These are phyloP conservation scores for Bretziella fagacearum DNA, from an alignment of 2,329 filamentous ascomycete genomes.

Conservation along the genomic window DNA sequence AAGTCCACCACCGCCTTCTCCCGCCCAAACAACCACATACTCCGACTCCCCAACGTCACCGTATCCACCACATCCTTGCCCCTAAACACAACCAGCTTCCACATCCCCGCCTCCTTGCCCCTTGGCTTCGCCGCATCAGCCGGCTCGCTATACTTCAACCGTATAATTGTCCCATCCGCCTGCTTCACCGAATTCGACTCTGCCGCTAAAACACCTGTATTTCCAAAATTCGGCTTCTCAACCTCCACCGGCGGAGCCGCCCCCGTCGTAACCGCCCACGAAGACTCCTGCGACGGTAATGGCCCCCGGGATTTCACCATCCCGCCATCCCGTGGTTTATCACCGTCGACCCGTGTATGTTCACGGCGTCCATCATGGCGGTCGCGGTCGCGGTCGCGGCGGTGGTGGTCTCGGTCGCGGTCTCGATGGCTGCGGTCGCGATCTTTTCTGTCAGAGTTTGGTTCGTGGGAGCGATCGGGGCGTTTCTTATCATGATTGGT, in stretches of 20 bases:
- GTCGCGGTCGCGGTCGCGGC: constrained; percentile 3
- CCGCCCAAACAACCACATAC: constrained; percentile 80
- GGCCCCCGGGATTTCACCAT: constrained; percentile 24
- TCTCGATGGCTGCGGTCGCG: too few relatives aligned
- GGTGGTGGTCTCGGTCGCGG: neutral
- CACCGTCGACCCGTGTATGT: too few relatives aligned
- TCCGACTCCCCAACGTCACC: constrained; percentile 55
- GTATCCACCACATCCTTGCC: constrained; percentile 64
- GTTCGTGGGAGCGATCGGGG: too few relatives aligned
- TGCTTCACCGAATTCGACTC: constrained; percentile 66
- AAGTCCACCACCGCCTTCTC: constrained; percentile 70
- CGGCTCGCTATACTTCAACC: constrained; percentile 93
- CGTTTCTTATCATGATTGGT: too few relatives aligned
- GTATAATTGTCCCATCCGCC: constrained; percentile 54
- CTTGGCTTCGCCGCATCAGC: constrained; percentile 80
- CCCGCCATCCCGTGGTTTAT: neutral
- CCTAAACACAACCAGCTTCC: constrained; percentile 92
- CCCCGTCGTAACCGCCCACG: constrained; percentile 39
- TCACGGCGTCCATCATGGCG: neutral
- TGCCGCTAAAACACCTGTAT: constrained; percentile 67
- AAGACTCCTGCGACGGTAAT: constrained; percentile 41
- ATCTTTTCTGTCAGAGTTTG: too few relatives aligned
- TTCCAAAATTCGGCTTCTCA: constrained; percentile 74
- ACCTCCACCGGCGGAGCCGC: constrained; percentile 37
- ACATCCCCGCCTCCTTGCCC: constrained; percentile 43